A percentile compares a stretch with the other conserved stretches of the same genome.
Conservation (phyloP, 345 rosid genomes). For the Eutrema japonicum region DNA sequence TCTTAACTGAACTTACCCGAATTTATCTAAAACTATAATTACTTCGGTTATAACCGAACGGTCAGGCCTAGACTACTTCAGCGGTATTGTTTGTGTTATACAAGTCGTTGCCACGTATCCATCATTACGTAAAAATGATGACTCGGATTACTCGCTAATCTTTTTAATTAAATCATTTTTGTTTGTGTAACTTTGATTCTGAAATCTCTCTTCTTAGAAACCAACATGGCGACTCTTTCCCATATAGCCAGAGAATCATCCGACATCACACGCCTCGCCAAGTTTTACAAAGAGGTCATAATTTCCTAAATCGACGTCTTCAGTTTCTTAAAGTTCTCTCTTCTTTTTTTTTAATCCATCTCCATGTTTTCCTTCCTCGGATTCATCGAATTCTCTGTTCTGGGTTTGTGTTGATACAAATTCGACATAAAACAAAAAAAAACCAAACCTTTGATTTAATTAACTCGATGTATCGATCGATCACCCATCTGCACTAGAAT, state of each 20-base stretch:
- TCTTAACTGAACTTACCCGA: no score
- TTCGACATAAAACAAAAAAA: neutral
- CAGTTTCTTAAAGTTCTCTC: neutral
- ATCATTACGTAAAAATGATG: neutral
- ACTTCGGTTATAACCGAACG: no score
- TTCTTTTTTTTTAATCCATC: neutral
- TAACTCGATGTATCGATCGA: neutral
- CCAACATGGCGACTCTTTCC: constrained; percentile 61
- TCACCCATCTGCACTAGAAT: constrained; percentile 7
- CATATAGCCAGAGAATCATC: constrained; percentile 91
- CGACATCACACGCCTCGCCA: constrained; percentile 68
- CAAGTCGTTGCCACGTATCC: constrained; percentile 12
- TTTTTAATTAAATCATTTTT: neutral
- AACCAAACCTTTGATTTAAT: neutral
- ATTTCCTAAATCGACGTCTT: neutral
- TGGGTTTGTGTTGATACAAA: neutral
- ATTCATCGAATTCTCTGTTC: constrained; percentile 7
- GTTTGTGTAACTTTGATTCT: neutral
- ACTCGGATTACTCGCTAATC: neutral
- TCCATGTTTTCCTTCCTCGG: no score
- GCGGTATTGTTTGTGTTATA: no score
- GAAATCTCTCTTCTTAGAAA: neutral
- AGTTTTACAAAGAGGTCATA: constrained; percentile 77
- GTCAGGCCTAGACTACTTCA: no score
- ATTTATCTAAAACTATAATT: no score